phyloP scores from a whole-genome alignment of 2,329 filamentous ascomycete species.

The Trichoderma sp. region DNA sequence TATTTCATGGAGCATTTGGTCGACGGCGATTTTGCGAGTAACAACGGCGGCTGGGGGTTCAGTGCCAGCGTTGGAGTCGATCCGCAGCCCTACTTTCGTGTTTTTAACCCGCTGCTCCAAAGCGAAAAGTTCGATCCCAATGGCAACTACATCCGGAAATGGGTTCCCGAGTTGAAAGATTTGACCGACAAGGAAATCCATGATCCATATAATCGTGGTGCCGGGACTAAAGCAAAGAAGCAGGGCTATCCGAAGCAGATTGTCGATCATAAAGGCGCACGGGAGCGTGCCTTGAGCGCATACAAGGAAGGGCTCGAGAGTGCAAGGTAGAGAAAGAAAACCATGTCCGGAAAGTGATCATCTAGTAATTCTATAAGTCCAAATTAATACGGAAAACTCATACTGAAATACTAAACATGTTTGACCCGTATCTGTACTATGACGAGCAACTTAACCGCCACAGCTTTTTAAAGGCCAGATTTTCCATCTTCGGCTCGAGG shows the following conservation, averaged over 20 bases:
- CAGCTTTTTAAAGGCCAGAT: conserved; percentile 58
- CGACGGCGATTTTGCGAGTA: conserved; percentile 76
- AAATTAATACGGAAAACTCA: conserved; percentile 10
- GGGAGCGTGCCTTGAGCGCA: conserved; percentile 63
- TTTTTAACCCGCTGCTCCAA: conserved; percentile 83
- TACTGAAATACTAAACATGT: conserved; percentile 38
- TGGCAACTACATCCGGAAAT: conserved; percentile 77
- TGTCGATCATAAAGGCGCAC: conserved; percentile 67
- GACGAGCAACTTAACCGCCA: conserved; percentile 51
- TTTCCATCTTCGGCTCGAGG: conserved; percentile 57
- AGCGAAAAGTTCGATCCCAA: conserved; percentile 80
- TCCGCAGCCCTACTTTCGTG: conserved; percentile 84
- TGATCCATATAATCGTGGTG: conserved; percentile 71
- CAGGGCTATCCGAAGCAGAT: conserved; percentile 71
- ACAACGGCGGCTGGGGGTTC: conserved; percentile 62
- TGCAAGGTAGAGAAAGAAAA: conserved; percentile 25
- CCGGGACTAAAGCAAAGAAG: conserved; percentile 55
- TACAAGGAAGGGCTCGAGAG: conserved; percentile 58
- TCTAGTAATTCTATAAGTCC: background rate
- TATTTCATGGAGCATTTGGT: conserved; percentile 81
- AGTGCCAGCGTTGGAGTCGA: conserved; percentile 69
- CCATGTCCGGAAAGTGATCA: background rate
- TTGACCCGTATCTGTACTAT: conserved; percentile 66
- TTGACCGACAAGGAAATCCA: conserved; percentile 70
- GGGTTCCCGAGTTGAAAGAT: conserved; percentile 70